Percentiles rank a stretch among this genome's conserved stretches.
Evolutionary conservation across 2,329 filamentous ascomycete species (phyloP).

Genomic region (Pestalotiopsis sp.): DNA sequence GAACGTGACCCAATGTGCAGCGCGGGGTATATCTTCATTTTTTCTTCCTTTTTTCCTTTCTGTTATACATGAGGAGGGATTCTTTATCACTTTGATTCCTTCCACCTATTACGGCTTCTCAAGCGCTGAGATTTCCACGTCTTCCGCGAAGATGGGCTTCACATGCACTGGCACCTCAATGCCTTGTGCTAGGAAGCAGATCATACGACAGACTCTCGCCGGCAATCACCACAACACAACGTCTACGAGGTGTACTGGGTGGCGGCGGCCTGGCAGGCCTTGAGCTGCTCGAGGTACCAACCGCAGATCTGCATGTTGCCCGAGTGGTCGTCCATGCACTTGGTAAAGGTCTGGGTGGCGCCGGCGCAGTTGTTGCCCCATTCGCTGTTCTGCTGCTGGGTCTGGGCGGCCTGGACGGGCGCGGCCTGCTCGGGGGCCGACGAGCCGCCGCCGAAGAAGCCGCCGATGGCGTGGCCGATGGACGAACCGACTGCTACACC

Average conservation of each 20-base stretch:
- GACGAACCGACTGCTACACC: slow-evolving; percentile 96
- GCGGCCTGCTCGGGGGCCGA: slow-evolving; percentile 52
- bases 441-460: slow-evolving; percentile 79
- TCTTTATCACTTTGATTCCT: not conserved
- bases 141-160: not conserved
- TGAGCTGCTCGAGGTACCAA: slow-evolving; percentile 98
- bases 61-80: slow-evolving; percentile 2
- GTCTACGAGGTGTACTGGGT: slow-evolving; percentile 55
- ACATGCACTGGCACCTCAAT: not conserved
- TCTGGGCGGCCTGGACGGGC: slow-evolving; percentile 44
- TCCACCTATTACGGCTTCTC: slow-evolving; percentile 27
- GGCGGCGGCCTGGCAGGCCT: slow-evolving; percentile 81
- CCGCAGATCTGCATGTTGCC: slow-evolving; percentile 95
- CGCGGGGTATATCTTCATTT: not conserved
- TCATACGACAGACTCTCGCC: not conserved
- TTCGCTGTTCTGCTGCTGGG: slow-evolving; percentile 57
- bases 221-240: slow-evolving; percentile 33
- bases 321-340: slow-evolving; percentile 93
- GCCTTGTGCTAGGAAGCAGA: not conserved
- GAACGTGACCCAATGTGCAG: not conserved
- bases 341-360: slow-evolving; percentile 84
- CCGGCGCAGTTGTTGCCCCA: slow-evolving; percentile 72
- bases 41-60: not conserved
- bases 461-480: slow-evolving; percentile 92
- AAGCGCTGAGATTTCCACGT: not conserved